Conservation (phyloP, 441 rosid genomes). For the Erodium moschatum region DNA sequence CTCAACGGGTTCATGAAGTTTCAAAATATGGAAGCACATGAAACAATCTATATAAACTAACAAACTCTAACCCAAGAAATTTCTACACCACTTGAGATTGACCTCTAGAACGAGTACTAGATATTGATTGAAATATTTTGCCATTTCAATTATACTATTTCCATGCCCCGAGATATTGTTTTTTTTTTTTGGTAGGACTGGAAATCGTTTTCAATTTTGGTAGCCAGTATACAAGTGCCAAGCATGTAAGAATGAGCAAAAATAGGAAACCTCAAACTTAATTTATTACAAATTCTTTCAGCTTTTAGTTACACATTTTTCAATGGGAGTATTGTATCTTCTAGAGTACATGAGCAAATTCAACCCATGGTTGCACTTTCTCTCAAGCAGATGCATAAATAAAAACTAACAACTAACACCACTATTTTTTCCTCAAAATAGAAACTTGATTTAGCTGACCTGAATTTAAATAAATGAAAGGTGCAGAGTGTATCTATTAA, state of each 20-base stretch:
- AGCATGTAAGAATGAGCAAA: background rate
- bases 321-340: background rate
- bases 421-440: background rate
- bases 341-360: no score
- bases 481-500: background rate
- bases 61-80: no score
- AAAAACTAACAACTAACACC: background rate
- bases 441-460: background rate
- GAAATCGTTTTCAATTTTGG: background rate
- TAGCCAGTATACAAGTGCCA: background rate
- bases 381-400: background rate
- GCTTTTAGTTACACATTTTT: background rate
- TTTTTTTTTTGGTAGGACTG: no score
- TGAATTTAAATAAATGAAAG: background rate
- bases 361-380: no score
- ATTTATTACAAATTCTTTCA: no score
- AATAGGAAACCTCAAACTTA: no score
- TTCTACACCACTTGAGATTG: no score
- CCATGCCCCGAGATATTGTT: background rate
- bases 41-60: no score
- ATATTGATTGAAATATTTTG: no score
- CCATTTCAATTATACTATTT: background rate
- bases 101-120: no score
- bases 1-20: no score
- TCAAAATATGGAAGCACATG: no score